Evolutionary conservation across 805 yeast genomes (phyloP).

Genomic region (Lipomyces lipofer): DNA sequence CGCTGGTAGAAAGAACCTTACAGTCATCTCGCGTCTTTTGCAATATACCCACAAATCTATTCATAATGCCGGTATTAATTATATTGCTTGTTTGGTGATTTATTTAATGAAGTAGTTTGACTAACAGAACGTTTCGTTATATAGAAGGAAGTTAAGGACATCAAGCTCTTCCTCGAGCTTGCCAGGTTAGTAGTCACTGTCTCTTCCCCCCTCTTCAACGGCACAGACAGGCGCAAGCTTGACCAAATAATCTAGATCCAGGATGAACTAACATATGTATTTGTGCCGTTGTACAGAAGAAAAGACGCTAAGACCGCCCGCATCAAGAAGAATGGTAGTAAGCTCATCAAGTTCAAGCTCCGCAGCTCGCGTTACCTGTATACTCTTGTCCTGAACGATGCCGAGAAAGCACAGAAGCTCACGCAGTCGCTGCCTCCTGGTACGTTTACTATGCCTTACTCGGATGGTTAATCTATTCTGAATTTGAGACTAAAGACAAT

Average conservation of each 20-base stretch:
- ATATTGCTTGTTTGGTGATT: too few relatives aligned
- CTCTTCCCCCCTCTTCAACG: background rate
- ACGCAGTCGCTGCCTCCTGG: conserved; percentile 94
- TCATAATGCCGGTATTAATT: too few relatives aligned
- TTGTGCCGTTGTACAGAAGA: conserved; percentile 52
- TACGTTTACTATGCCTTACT: conserved; percentile 6
- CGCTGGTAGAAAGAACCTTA: too few relatives aligned
- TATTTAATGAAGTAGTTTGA: too few relatives aligned
- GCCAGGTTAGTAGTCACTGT: conserved; percentile 41
- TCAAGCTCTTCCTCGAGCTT: conserved; percentile 95
- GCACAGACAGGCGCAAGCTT: too few relatives aligned
- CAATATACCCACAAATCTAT: too few relatives aligned
- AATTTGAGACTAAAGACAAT: background rate
- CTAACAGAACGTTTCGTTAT: background rate
- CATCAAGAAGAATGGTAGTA: conserved; percentile 89
- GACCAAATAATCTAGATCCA: background rate
- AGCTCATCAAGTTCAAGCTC: conserved; percentile 98
- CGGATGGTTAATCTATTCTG: background rate
- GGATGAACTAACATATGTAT: too few relatives aligned
- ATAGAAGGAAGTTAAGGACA: conserved; percentile 80
- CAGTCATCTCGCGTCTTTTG: too few relatives aligned
- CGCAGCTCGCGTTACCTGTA: conserved; percentile 93
- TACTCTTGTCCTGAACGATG: conserved; percentile 93
- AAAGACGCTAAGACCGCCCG: conserved; percentile 91
- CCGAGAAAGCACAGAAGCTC: conserved; percentile 95